A percentile compares a stretch with the other conserved stretches of the same genome.
Conservation (phyloP, 805 yeast species). For the Wickerhamomyces bovis region DNA sequence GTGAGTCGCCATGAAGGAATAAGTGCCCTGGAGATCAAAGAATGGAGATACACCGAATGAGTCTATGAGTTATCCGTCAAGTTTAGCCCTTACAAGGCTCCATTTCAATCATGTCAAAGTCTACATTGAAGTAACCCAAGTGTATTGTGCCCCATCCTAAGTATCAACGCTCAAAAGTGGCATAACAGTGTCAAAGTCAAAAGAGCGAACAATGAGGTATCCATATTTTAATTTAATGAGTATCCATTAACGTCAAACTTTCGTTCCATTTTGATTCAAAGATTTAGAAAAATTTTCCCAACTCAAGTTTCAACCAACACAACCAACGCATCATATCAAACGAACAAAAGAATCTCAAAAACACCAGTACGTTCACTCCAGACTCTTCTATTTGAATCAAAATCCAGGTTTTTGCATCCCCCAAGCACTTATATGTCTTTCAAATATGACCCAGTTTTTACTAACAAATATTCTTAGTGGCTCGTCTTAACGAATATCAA, state of each 20-base stretch:
- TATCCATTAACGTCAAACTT: neutral
- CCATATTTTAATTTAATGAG: neutral
- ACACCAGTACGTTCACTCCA: neutral
- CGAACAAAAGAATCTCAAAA: neutral
- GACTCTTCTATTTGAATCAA: neutral
- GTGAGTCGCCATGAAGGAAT: slow-evolving; percentile 17
- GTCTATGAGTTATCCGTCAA: neutral
- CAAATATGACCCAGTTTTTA: neutral
- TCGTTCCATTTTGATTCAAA: neutral
- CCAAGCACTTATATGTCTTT: neutral
- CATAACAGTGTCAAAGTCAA: too few relatives aligned
- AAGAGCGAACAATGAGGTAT: too few relatives aligned
- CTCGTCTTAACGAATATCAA: slow-evolving; percentile 98
- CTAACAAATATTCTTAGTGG: slow-evolving; percentile 43
- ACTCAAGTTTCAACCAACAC: neutral
- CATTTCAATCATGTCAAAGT: neutral
- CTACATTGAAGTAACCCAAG: too few relatives aligned
- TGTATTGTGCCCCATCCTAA: neutral
- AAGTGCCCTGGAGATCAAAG: neutral
- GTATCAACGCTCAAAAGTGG: too few relatives aligned
- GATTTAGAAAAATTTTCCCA: neutral
- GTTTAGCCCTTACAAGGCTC: neutral
- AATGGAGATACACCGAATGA: neutral
- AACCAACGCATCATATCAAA: neutral
- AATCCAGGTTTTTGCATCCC: too few relatives aligned